Evolutionary conservation across 768 basidiomycete species (phyloP), one percentile per base, ranked within the genome.

Genomic region (Naganishia onofrii): DNA sequence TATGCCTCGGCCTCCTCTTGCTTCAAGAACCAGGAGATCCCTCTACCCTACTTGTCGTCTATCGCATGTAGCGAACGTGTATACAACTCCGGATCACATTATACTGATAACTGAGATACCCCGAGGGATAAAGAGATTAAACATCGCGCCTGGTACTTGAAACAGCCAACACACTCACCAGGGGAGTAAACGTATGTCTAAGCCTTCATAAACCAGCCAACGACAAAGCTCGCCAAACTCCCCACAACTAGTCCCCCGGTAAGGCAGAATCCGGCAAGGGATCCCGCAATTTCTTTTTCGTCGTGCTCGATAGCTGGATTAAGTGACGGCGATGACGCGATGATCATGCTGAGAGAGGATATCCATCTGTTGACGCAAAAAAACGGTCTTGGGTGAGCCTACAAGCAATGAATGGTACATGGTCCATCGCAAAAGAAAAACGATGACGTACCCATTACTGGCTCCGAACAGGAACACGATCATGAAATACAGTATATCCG

Each of bases 211-310:
- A 69, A 29, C 67, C 67, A 64, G 13, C 68, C 73, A 12, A 94
- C 90, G 2, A 84, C 90, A 79, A 96, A 95, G 80, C 92, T 94
- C 31, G 84, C 83, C 56, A 91, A 77, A 76, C 92, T 92, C 2
- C 93, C 93, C 0, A 86, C 58, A 17, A 86, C 86, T 65, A 95
- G 82, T 5, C 92, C 92, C 5, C 86, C 88, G 1, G 90, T 88
- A 3, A 92, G 78, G 72, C 86, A 90, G 81, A 93, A 93, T 73
- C 85, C 88, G 5, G 87, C 87, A 15, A 95, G 84, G 0, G 90
- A 90, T 5, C 92, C 92, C 4, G 91, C 91, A 13, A 90, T 84
- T 75, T 94, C 92, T 28, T 93, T 89, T 75, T 94, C 90, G 70
- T 90, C 88, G 58, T 84, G 83, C 73, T 86, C 84, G 60, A 94